phyloP scores from a whole-genome alignment of 208 protist species.

The Trypanosoma avium region DNA sequence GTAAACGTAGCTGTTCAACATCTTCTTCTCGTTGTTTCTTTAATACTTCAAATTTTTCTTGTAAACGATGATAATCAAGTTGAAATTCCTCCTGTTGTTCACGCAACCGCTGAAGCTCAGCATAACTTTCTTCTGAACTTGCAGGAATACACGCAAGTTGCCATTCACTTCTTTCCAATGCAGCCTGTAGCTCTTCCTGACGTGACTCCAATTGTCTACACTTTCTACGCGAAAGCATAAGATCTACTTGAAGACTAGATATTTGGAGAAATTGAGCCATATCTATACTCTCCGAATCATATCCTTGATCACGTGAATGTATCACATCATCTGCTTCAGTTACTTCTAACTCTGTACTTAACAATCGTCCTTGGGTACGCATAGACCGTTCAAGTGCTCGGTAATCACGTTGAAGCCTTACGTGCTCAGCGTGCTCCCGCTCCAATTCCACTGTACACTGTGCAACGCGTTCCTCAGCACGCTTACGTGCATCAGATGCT shows the following conservation, averaged over 20 bases:
- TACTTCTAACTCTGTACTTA: background rate
- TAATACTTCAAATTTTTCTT: slow-evolving; percentile 26
- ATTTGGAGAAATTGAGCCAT: slow-evolving; percentile 55
- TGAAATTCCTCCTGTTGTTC: slow-evolving; percentile 26
- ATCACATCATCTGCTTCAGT: background rate
- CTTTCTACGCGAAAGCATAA: slow-evolving; percentile 39
- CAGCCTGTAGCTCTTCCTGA: slow-evolving; percentile 34
- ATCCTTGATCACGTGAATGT: background rate
- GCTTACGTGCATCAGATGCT: slow-evolving; percentile 32
- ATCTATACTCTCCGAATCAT: slow-evolving; percentile 33
- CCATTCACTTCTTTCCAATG: slow-evolving; percentile 24
- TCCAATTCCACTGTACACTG: slow-evolving; percentile 32
- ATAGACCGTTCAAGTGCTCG: slow-evolving; percentile 25
- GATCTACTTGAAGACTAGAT: slow-evolving; percentile 54
- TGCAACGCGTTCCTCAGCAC: slow-evolving; percentile 33
- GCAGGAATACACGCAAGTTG: slow-evolving; percentile 19
- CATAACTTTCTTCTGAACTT: slow-evolving; percentile 17
- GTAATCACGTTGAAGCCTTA: slow-evolving; percentile 30
- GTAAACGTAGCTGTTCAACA: slow-evolving; percentile 18
- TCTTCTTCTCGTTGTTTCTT: slow-evolving; percentile 16
- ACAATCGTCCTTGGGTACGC: slow-evolving; percentile 16
- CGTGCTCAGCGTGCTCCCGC: slow-evolving; percentile 5
- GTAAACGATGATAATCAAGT: slow-evolving; percentile 20
- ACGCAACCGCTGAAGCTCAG: slow-evolving; percentile 8
- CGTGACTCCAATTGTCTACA: slow-evolving; percentile 38